These are phyloP conservation scores for Fusarium caatingaense DNA, from an alignment of 2,329 filamentous ascomycete genomes.

Conservation along the genomic window DNA sequence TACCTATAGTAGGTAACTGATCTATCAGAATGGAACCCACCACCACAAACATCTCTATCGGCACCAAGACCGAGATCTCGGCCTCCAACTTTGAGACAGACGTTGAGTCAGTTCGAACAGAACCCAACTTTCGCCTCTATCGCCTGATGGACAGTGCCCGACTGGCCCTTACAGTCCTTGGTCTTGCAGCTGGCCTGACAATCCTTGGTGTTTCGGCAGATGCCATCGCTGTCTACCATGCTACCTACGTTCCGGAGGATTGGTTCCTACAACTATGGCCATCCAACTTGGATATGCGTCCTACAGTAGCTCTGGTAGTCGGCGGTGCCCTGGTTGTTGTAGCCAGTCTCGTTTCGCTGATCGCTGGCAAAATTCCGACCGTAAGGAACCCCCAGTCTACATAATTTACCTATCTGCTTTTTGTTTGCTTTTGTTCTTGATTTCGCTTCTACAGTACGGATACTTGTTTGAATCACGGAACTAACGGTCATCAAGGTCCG, in stretches of 20 bases:
- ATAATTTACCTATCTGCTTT: not conserved
- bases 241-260: slow-evolving; percentile 60
- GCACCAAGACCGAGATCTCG: slow-evolving; percentile 55
- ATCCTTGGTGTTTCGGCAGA: slow-evolving; percentile 67
- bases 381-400: slow-evolving; percentile 55
- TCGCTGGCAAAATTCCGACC: slow-evolving; percentile 59
- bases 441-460: not conserved
- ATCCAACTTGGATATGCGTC: slow-evolving; percentile 65
- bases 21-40: slow-evolving; percentile 25
- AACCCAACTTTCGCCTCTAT: slow-evolving; percentile 54
- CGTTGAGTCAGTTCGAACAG: slow-evolving; percentile 50
- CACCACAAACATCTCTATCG: slow-evolving; percentile 42
- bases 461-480: not conserved
- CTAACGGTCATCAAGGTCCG: slow-evolving; percentile 41
- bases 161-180: slow-evolving; percentile 61
- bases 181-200: slow-evolving; percentile 62
- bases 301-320: slow-evolving; percentile 65
- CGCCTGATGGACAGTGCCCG: slow-evolving; percentile 58
- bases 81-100: slow-evolving; percentile 64
- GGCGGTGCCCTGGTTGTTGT: slow-evolving; percentile 63
- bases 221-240: slow-evolving; percentile 65
- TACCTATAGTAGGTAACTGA: not conserved
- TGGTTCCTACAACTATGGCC: slow-evolving; percentile 69
- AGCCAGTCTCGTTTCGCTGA: slow-evolving; percentile 60
- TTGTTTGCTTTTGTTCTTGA: slow-evolving; percentile 4